Conservation (phyloP, 805 yeast genomes). For the Ogataea methanolica region DNA sequence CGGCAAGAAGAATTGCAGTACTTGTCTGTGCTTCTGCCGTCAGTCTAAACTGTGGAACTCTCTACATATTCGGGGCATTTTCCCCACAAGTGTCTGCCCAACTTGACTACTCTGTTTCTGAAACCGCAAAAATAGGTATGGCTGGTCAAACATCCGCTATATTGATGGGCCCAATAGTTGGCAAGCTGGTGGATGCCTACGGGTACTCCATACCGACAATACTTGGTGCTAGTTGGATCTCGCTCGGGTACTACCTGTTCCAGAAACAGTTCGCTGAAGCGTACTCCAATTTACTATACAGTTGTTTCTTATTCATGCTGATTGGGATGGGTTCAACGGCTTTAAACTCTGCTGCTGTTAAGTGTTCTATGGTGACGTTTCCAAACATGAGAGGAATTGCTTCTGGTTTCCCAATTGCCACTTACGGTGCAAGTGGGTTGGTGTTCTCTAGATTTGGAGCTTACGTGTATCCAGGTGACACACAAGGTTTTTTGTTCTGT, state of each 20-base stretch:
- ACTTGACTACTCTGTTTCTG: slow-evolving; percentile 55
- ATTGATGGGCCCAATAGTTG: slow-evolving; percentile 63
- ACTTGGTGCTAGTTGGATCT: slow-evolving; percentile 44
- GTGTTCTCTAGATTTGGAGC: slow-evolving; percentile 56
- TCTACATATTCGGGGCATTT: slow-evolving; percentile 70
- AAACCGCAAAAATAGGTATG: slow-evolving; percentile 61
- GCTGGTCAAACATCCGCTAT: slow-evolving; percentile 65
- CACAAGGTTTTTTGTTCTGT: slow-evolving; percentile 48
- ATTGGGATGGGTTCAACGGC: slow-evolving; percentile 72
- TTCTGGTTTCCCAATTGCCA: slow-evolving; percentile 68
- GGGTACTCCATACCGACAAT: slow-evolving; percentile 55
- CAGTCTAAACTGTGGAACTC: slow-evolving; percentile 60
- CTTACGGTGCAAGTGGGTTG: slow-evolving; percentile 72
- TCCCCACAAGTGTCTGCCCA: slow-evolving; percentile 69
- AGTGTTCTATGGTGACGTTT: slow-evolving; percentile 67
- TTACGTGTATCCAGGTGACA: slow-evolving; percentile 51
- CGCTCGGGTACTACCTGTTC: slow-evolving; percentile 53
- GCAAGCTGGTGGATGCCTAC: slow-evolving; percentile 54
- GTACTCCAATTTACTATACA: slow-evolving; percentile 35
- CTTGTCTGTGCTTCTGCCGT: slow-evolving; percentile 18
- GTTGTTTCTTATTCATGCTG: slow-evolving; percentile 43
- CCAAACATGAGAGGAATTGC: slow-evolving; percentile 70
- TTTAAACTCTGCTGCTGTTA: slow-evolving; percentile 59
- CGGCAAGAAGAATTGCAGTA: slow-evolving; percentile 12
- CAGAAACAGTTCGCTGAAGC: slow-evolving; percentile 43